Conservation (phyloP, 768 basidiomycete genomes). For the Sarcomyxa edulis region DNA sequence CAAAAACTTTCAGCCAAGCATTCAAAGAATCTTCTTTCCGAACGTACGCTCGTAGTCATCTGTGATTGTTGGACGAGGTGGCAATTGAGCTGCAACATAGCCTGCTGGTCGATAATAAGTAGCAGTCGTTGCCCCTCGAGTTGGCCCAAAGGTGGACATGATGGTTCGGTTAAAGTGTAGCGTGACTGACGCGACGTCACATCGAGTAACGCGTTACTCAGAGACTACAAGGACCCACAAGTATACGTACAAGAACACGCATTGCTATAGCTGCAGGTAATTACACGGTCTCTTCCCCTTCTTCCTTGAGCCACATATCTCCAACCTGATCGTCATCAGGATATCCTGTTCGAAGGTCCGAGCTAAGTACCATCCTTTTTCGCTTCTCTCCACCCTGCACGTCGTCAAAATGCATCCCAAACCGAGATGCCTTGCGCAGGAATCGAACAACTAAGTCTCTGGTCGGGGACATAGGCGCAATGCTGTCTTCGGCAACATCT, state of each 20-base stretch:
- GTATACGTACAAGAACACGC: too few species aligned
- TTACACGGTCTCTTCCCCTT: too few species aligned
- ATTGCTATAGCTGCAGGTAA: too few species aligned
- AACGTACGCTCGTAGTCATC: conserved; percentile 76
- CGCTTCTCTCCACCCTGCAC: conserved; percentile 10
- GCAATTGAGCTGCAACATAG: conserved; percentile 19
- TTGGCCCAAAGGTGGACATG: too few species aligned
- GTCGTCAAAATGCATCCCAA: conserved; percentile 12
- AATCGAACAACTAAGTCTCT: not conserved
- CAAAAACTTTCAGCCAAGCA: too few species aligned
- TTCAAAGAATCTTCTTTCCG: not conserved
- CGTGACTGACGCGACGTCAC: too few species aligned
- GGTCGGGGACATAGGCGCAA: conserved; percentile 12
- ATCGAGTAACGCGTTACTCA: too few species aligned
- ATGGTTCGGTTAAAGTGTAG: too few species aligned
- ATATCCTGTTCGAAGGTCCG: conserved; percentile 29
- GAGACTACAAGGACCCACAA: too few species aligned
- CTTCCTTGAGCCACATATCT: too few species aligned
- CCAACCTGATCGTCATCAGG: conserved; percentile 36
- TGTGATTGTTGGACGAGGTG: conserved; percentile 37
- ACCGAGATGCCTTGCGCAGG: not conserved
- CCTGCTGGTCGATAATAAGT: conserved; percentile 24
- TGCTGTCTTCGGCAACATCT: conserved; percentile 33
- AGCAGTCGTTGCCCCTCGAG: conserved; percentile 9
- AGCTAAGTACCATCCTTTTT: conserved; percentile 29